Conservation (phyloP, 1,284 basidiomycete genomes). For the Rhodotorula sp. region DNA sequence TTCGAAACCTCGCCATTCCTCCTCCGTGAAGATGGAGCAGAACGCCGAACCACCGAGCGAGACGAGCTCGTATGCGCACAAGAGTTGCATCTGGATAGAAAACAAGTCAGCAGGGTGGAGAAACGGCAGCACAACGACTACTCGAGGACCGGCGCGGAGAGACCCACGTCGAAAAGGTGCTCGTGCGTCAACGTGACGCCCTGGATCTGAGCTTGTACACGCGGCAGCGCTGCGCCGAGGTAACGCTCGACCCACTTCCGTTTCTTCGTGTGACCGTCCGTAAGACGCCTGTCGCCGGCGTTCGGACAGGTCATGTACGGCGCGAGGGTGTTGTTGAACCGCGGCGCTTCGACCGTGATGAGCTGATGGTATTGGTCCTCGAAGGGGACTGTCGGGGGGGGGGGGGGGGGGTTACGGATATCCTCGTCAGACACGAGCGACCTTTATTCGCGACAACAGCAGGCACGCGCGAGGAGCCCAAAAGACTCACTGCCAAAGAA, state of each 20-base stretch:
- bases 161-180: slow-evolving; percentile 56
- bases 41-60: slow-evolving; percentile 54
- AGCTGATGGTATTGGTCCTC: slow-evolving; percentile 50
- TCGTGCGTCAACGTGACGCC: slow-evolving; percentile 68
- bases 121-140: slow-evolving; percentile 57
- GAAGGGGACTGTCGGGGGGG: slow-evolving; percentile 48
- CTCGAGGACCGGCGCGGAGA: too few species aligned
- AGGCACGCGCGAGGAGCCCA: not conserved
- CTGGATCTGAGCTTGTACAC: slow-evolving; percentile 58
- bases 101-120: slow-evolving; percentile 59
- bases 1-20: slow-evolving; percentile 65
- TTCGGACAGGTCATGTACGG: slow-evolving; percentile 46
- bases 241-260: slow-evolving; percentile 55
- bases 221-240: slow-evolving; percentile 62
- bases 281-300: slow-evolving; percentile 16
- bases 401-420: too few species aligned
- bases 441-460: not conserved
- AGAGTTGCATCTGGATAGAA: slow-evolving; percentile 44
- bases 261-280: slow-evolving; percentile 9
- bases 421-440: not conserved
- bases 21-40: slow-evolving; percentile 62
- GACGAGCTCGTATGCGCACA: slow-evolving; percentile 63
- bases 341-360: slow-evolving; percentile 40
- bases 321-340: slow-evolving; percentile 53
- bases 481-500: slow-evolving; percentile 37